phyloP scores from a whole-genome alignment of 352 stramenopile species.

The Pythium aquatile region DNA sequence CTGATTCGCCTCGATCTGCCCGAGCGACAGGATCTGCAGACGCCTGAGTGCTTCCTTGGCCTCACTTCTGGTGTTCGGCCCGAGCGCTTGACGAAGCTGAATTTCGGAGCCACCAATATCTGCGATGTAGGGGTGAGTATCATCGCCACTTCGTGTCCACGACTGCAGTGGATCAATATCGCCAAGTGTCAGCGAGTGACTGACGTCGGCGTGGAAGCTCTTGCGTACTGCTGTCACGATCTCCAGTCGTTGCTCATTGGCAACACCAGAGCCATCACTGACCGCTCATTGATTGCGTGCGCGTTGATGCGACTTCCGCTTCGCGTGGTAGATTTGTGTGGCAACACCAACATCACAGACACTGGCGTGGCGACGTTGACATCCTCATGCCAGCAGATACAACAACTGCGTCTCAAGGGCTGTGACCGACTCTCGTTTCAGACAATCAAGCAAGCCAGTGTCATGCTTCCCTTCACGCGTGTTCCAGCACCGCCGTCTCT shows the following conservation, averaged over 20 bases:
- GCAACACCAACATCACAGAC: slow-evolving; percentile 63
- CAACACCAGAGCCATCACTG: slow-evolving; percentile 43
- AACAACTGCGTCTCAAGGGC: slow-evolving; percentile 57
- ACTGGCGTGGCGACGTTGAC: slow-evolving; percentile 39
- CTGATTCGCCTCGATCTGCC: slow-evolving; percentile 45
- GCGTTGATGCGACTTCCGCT: slow-evolving; percentile 46
- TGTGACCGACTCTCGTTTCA: slow-evolving; percentile 56
- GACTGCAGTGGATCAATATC: slow-evolving; percentile 50
- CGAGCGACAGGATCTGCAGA: slow-evolving; percentile 47
- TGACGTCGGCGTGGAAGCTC: slow-evolving; percentile 46
- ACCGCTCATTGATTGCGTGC: slow-evolving; percentile 43
- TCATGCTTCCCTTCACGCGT: slow-evolving; percentile 44
- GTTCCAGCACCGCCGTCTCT: slow-evolving; percentile 30
- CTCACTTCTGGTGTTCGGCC: slow-evolving; percentile 24
- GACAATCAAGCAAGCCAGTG: slow-evolving; percentile 35
- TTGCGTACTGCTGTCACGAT: slow-evolving; percentile 43
- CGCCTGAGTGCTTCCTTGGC: slow-evolving; percentile 38
- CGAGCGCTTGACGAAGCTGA: slow-evolving; percentile 31
- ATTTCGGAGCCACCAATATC: slow-evolving; percentile 52
- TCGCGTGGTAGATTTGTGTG: slow-evolving; percentile 46
- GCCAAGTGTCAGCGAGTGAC: slow-evolving; percentile 61
- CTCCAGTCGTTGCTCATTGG: slow-evolving; percentile 40
- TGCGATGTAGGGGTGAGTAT: slow-evolving; percentile 61
- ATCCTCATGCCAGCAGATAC: slow-evolving; percentile 40
- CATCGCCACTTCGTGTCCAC: slow-evolving; percentile 41